Conservation (phyloP, 2,329 filamentous ascomycete species). For the Aspergillus fumigatus region DNA sequence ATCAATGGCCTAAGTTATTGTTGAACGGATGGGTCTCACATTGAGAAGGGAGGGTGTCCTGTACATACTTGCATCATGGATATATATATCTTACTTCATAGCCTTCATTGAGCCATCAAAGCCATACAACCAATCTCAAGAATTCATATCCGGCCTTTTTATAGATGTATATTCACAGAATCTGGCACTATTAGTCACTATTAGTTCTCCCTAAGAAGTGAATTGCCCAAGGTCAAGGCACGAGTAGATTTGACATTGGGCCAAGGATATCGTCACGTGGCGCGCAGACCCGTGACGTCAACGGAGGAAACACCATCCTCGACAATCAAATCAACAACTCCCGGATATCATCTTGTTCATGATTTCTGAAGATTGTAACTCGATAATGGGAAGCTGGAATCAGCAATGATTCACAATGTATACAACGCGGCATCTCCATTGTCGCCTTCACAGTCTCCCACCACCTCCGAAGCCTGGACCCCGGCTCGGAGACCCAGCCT, state of each 20-base stretch:
- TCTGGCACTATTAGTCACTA: too few species aligned
- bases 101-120: background rate
- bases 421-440: background rate
- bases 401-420: background rate
- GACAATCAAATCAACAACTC: background rate
- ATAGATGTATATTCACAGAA: background rate
- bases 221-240: too few species aligned
- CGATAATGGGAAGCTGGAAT: background rate
- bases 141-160: background rate
- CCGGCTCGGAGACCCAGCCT: slow-evolving; percentile 27
- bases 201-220: too few species aligned
- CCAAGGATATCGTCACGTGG: background rate
- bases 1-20: background rate
- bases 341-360: background rate
- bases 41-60: background rate
- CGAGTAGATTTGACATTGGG: background rate
- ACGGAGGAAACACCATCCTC: background rate
- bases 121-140: background rate
- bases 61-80: background rate
- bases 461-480: slow-evolving; percentile 9
- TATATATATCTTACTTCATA: background rate
- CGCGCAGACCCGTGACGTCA: background rate
- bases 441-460: slow-evolving; percentile 1
- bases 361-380: background rate
- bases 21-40: background rate